Evolutionary conservation across 139 green algal genomes (phyloP), one percentile per base, ranked within the genome.

Genomic region (Ettlia oleoabundans): DNA sequence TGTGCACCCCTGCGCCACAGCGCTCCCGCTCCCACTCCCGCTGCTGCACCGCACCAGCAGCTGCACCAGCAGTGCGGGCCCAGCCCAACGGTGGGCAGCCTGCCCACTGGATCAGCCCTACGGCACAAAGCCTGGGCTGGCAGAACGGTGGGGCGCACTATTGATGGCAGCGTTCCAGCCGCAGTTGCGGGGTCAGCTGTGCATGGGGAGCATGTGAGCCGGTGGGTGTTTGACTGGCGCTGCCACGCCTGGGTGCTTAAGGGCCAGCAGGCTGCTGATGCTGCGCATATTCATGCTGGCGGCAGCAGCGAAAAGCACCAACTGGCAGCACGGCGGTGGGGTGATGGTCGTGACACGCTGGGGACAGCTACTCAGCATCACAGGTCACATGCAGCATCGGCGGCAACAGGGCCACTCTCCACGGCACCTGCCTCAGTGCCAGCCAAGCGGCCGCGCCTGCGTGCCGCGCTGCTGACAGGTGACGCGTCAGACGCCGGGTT

Each of bases 401-500:
- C n/a, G n/a, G n/a, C n/a, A n/a, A n/a, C n/a, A n/a, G n/a, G n/a
- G n/a, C n/a, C n/a, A n/a, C n/a, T n/a, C 21, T 2, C 35, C 67
- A 24, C 67, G 32, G 67, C 22, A 0, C 22, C 35, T 38, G 75
- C 38, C 5, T 28, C 40, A 2, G 77, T 28, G 32, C 47, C 65
- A 47, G 30, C 65, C 78, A 83, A 83, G 64, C 78, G 78, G 2
- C 63, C 35, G 33, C 65, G 47, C 5, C 62, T 85, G 41, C 67
- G 40, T 1, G 55, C 70, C 51, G 33, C 30, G 53, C 41, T 55
- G 2, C n/a, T 71, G 67, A 42, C 68, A 6, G 78, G 52, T 24
- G 35, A 71, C 37, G 40, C 86, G 82, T 38, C 78, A 73, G 32
- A 81, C 4, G 85, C 93, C 33, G 84, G 67, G 43, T 97, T 94